Percentiles rank a stretch among this genome's conserved stretches.
These are phyloP conservation scores for Penicillium sp. DNA, from an alignment of 2,329 filamentous ascomycete species.

Conservation along the genomic window DNA sequence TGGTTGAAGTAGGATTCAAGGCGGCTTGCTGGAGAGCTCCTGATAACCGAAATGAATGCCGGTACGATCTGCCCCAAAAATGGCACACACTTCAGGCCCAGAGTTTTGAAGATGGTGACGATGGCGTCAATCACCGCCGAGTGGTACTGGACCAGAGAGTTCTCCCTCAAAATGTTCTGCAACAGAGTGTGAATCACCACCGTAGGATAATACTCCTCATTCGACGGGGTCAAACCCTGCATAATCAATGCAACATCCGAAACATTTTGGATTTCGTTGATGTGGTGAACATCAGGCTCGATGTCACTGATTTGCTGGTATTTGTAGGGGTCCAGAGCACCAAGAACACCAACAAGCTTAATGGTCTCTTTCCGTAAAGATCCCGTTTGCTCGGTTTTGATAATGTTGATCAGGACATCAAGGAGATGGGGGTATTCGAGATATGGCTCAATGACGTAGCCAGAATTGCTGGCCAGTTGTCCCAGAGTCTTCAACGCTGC, in stretches of 20 bases:
- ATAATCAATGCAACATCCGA: constrained; percentile 98
- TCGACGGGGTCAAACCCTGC: constrained; percentile 92
- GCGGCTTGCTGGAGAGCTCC: constrained; percentile 71
- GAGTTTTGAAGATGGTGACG: constrained; percentile 96
- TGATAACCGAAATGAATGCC: constrained; percentile 86
- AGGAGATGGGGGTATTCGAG: constrained; percentile 91
- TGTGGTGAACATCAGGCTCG: constrained; percentile 74
- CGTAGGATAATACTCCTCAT: constrained; percentile 97
- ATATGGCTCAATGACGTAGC: constrained; percentile 96
- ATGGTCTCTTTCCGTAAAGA: constrained; percentile 89
- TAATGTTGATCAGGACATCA: constrained; percentile 88
- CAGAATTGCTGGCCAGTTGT: constrained; percentile 90
- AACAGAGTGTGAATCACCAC: constrained; percentile 96
- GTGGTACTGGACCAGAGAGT: constrained; percentile 85
- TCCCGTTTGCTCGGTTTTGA: constrained; percentile 86
- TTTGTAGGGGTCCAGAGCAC: constrained; percentile 92
- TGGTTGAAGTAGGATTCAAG: constrained; percentile 98
- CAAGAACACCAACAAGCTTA: constrained; percentile 91
- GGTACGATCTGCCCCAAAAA: constrained; percentile 94
- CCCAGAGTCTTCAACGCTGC: constrained; percentile 87
- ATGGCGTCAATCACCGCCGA: constrained; percentile 94
- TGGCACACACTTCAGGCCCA: constrained; percentile 92
- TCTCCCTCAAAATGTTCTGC: constrained; percentile 80
- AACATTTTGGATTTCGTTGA: constrained; percentile 64
- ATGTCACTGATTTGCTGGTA: constrained; percentile 90